Percentiles rank a stretch among this genome's conserved stretches.
phyloP scores from a whole-genome alignment of 2,329 filamentous ascomycete genomes.

The Fusarium penzigii region DNA sequence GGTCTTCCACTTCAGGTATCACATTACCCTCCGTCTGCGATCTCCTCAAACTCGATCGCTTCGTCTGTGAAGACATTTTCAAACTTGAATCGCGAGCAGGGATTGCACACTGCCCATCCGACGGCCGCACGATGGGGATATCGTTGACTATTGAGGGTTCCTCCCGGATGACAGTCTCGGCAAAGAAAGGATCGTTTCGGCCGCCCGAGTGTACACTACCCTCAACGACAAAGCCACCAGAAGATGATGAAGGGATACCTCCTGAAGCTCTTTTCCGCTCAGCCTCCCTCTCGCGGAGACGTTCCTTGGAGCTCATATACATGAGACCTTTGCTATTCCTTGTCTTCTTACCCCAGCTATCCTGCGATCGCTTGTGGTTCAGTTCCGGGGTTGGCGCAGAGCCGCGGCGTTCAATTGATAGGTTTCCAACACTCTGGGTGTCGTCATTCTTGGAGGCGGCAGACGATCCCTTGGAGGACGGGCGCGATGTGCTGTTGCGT shows the following conservation, averaged over 20 bases:
- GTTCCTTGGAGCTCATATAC: constrained; percentile 75
- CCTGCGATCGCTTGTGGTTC: constrained; percentile 54
- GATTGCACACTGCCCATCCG: constrained; percentile 54
- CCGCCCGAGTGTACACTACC: constrained; percentile 39
- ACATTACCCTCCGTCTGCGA: constrained; percentile 50
- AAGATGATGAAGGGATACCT: constrained; percentile 19
- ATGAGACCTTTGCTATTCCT: constrained; percentile 61
- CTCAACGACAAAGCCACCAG: constrained; percentile 39
- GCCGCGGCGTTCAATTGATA: constrained; percentile 60
- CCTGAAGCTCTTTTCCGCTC: constrained; percentile 57
- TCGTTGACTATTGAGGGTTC: constrained; percentile 42
- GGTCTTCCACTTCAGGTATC: constrained; percentile 47
- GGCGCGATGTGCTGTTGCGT: constrained; percentile 51
- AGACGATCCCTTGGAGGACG: constrained; percentile 59
- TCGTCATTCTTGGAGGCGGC: constrained; percentile 59
- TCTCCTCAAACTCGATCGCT: constrained; percentile 53
- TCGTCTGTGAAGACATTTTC: constrained; percentile 55
- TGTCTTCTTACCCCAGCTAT: constrained; percentile 64
- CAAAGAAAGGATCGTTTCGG: constrained; percentile 51
- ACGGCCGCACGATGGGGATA: constrained; percentile 28
- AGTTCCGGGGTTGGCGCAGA: constrained; percentile 50
- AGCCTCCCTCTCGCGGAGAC: constrained; percentile 60
- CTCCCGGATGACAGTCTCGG: constrained; percentile 57
- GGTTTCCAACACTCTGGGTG: constrained; percentile 62
- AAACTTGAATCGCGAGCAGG: constrained; percentile 70